phyloP scores from a whole-genome alignment of 345 rosid genomes.

The Litchi chinensis region DNA sequence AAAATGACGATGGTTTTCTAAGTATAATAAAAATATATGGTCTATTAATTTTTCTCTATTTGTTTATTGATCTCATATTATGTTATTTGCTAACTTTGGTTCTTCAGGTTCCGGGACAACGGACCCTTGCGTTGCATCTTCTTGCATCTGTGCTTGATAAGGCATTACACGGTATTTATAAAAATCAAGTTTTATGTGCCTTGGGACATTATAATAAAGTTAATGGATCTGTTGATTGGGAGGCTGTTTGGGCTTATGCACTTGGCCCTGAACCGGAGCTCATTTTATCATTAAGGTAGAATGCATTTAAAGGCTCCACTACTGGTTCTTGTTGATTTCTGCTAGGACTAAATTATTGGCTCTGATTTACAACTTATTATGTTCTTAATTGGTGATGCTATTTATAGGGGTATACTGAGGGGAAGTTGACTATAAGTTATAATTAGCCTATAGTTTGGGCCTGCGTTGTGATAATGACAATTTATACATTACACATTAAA shows the following conservation, averaged over 20 bases:
- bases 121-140: slow-evolving; percentile 74
- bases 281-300: slow-evolving; percentile 78
- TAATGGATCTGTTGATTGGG: slow-evolving; percentile 65
- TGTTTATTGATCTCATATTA: slow-evolving; percentile 1
- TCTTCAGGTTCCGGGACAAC: slow-evolving; percentile 83
- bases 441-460: not conserved
- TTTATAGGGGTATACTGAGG: not conserved
- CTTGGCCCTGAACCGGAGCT: slow-evolving; percentile 98
- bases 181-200: slow-evolving; percentile 45
- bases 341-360: slow-evolving; percentile 7
- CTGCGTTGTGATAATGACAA: not conserved
- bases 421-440: not conserved
- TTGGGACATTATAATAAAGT: slow-evolving; percentile 29
- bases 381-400: not conserved
- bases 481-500: not conserved
- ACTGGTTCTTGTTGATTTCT: slow-evolving; percentile 9
- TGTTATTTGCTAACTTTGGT: slow-evolving; percentile 15
- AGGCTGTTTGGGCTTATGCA: slow-evolving; percentile 91
- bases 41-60: slow-evolving; percentile 4
- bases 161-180: slow-evolving; percentile 50
- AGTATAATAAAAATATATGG: not conserved
- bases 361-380: not conserved
- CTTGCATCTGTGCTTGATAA: slow-evolving; percentile 79
- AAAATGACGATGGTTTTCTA: not conserved
- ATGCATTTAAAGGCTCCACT: slow-evolving; percentile 10